Base-by-base conservation (phyloP, 2,329 filamentous ascomycete species). In the Aureobasidium leucospermi region DNA sequence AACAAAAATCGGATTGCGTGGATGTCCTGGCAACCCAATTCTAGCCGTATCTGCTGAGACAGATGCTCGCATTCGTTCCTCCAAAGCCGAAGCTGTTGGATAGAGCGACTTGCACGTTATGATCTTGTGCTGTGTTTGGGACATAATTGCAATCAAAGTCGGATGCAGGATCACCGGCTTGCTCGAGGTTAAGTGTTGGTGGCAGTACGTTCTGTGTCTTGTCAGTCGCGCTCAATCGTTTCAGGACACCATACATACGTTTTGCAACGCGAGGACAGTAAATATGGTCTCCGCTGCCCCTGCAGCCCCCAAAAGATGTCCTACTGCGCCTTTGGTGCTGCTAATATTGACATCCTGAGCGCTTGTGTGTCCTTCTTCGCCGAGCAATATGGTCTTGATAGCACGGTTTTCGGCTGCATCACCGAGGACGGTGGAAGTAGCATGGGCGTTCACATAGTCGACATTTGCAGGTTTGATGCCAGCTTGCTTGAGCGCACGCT, bases 11-110 rank as follows among this genome's bases (percentile, higher is more conserved):
- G 23, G 23, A 23, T 23, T 23, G 23, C 23, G 23, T 23, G 23
- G 23, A 23, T 23, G 23, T 23, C 23, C 23, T 23, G 23, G 23
- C 23, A 23, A 23, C 23, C 23, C 13, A 52, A 9, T 34, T 15
- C 9, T 23, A 23, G 23, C 49, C 39, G 55, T 70, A 74, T 64
- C 76, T 80, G 7, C 81, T 81, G 67, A 97, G 93, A 56, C 91
- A 91, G 39, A 99, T 76, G 58, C 85, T 91, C 43, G 93, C 92
- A 75, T 99, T 99, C 1, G 93, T 97, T 15, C 94, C 94, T 10
- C 94, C 94, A 76, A 99, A 99, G 0, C 94, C 94, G 75, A 99
- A 99, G 71, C 93, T 97, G 69, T 99, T 99, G 3, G 90, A 94
- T 60, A 99, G 67, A 5, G 89, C 89, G 23, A 93, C 86, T 60